Conservation (phyloP, 768 basidiomycete genomes). For the Kwoniella sp. region DNA sequence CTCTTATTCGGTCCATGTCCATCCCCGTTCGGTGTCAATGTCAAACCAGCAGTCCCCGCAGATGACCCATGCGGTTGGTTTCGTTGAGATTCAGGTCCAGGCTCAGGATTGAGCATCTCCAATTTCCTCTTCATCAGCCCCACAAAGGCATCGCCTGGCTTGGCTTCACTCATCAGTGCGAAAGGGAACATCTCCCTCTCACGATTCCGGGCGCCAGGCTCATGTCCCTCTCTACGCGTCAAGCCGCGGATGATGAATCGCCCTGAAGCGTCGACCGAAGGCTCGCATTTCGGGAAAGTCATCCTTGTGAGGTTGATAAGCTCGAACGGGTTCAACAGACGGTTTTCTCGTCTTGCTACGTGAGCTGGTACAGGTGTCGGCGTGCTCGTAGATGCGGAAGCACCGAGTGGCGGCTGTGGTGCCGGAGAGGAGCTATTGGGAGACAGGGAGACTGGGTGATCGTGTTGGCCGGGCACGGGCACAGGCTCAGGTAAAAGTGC, state of each 20-base stretch:
- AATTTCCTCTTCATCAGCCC: constrained; percentile 22
- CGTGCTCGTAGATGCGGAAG: not conserved
- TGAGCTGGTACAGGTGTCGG: not conserved
- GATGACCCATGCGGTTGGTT: not conserved
- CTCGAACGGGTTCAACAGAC: constrained; percentile 48
- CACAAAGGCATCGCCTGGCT: constrained; percentile 17
- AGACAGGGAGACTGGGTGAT: not conserved
- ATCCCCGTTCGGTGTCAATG: not conserved
- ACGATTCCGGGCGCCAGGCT: constrained; percentile 24
- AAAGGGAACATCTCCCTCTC: constrained; percentile 49
- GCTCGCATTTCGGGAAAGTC: constrained; percentile 45
- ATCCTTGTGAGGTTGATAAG: constrained; percentile 44
- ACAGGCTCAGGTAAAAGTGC: constrained; percentile 16
- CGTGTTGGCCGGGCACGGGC: not conserved
- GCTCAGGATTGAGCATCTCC: constrained; percentile 9
- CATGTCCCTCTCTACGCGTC: constrained; percentile 36
- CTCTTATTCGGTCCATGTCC: not conserved
- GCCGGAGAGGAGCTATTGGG: not conserved
- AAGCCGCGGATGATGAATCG: constrained; percentile 45
- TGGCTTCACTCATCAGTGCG: constrained; percentile 21
- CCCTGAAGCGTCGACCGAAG: constrained; percentile 37
- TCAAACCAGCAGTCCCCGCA: not conserved
- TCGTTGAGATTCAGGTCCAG: not conserved
- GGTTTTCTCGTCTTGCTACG: constrained; percentile 17
- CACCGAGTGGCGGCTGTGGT: not conserved